phyloP scores from a whole-genome alignment of 1,284 basidiomycete species.

The Ustilago nuda region DNA sequence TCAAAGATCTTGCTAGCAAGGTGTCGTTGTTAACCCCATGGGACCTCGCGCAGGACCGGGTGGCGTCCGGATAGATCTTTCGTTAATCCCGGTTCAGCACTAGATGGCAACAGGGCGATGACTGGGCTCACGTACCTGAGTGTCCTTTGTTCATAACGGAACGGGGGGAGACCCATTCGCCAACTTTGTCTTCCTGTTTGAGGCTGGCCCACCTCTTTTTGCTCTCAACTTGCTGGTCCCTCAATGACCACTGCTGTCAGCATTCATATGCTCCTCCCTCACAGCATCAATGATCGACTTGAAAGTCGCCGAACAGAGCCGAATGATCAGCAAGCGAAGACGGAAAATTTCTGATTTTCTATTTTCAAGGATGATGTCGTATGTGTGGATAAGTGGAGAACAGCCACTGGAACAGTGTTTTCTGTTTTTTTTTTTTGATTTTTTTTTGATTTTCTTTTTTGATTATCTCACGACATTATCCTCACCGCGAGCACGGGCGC shows the following conservation, averaged over 20 bases:
- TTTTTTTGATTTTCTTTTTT: too few species aligned
- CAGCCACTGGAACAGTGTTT: constrained; percentile 25
- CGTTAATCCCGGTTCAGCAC: too few species aligned
- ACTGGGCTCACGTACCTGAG: too few species aligned
- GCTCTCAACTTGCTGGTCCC: background rate
- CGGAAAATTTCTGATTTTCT: constrained; percentile 19
- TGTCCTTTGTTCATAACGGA: too few species aligned
- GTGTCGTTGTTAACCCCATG: too few species aligned
- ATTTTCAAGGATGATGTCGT: constrained; percentile 25
- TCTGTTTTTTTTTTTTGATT: too few species aligned
- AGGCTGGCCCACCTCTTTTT: background rate
- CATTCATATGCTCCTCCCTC: background rate
- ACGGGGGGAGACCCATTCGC: too few species aligned
- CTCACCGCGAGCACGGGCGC: constrained; percentile 5
- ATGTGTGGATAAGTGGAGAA: constrained; percentile 11
- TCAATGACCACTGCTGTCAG: background rate
- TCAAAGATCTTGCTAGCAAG: too few species aligned
- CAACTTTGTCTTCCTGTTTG: too few species aligned
- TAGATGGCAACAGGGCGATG: too few species aligned
- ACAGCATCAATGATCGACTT: background rate
- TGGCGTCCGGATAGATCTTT: too few species aligned
- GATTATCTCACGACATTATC: constrained; percentile 31
- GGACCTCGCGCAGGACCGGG: too few species aligned
- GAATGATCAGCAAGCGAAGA: background rate
- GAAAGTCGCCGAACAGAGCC: constrained; percentile 18